phyloP scores from a whole-genome alignment of 495 filamentous ascomycete genomes.

The Thermothielavioides terrestris region DNA sequence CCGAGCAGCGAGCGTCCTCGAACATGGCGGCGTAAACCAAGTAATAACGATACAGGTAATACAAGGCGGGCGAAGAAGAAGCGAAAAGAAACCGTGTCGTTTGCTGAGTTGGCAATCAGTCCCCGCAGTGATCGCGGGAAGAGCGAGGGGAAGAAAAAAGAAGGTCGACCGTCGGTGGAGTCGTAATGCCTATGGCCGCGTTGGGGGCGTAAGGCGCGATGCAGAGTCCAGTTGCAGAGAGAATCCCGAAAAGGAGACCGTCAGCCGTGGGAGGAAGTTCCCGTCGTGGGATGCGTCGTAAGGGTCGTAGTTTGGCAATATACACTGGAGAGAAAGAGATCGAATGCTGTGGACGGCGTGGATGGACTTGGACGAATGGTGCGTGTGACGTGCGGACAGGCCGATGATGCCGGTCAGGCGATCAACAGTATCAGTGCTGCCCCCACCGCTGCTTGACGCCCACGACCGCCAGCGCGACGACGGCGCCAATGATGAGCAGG shows the following conservation, averaged over 20 bases:
- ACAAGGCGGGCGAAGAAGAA: too few relatives aligned
- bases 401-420: background rate
- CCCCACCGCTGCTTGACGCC: constrained; percentile 38
- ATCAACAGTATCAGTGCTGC: background rate
- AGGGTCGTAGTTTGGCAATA: constrained; percentile 8
- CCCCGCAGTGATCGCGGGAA: too few relatives aligned
- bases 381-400: background rate
- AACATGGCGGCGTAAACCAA: too few relatives aligned
- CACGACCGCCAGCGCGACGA: constrained; percentile 58
- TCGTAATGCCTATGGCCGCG: too few relatives aligned
- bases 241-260: constrained; percentile 8
- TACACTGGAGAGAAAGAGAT: background rate
- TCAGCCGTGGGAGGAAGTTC: constrained; percentile 4
- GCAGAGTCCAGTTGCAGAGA: too few relatives aligned
- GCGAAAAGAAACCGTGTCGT: too few relatives aligned
- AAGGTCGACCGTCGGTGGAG: too few relatives aligned
- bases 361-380: background rate
- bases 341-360: background rate
- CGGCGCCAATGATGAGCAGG: constrained; percentile 62
- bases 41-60: too few relatives aligned
- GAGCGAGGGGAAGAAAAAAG: too few relatives aligned
- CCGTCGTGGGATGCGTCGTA: constrained; percentile 18
- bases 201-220: too few relatives aligned
- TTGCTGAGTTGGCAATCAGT: too few relatives aligned
- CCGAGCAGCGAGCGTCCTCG: too few relatives aligned